Conservation (phyloP, 164 flowering plant species). For the Stephania cephalantha region DNA sequence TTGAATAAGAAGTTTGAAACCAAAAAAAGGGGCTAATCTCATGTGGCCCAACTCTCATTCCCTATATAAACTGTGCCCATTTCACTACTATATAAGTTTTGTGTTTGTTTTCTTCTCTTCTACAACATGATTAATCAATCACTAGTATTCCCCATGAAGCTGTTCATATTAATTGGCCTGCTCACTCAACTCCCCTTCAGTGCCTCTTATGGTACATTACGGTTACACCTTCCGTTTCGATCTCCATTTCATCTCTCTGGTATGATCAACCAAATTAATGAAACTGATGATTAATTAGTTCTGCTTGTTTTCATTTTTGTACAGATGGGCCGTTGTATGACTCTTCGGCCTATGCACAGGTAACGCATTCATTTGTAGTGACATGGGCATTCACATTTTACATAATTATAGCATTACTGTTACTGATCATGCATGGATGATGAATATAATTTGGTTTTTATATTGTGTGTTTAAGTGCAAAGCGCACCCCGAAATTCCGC, state of each 20-base stretch:
- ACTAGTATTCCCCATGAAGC: neutral
- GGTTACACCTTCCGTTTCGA: conserved; percentile 6
- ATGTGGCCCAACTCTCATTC: neutral
- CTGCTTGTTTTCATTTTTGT: conserved; percentile 1
- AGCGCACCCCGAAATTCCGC: conserved; percentile 51
- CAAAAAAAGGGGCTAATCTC: neutral
- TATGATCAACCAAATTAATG: neutral
- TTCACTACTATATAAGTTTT: no score
- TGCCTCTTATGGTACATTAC: conserved; percentile 17
- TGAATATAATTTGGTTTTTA: neutral
- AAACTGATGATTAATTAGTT: neutral
- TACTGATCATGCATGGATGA: neutral
- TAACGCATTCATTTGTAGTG: conserved; percentile 14
- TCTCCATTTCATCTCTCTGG: neutral
- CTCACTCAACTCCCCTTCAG: conserved; percentile 3
- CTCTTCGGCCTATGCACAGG: conserved; percentile 72
- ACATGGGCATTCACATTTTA: no score
- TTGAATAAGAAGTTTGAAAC: neutral
- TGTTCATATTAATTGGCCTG: conserved; percentile 11
- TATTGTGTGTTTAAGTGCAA: conserved; percentile 45
- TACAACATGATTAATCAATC: conserved; percentile 10
- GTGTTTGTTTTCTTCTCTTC: neutral
- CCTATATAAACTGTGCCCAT: neutral
- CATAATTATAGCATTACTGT: neutral
- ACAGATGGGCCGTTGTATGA: conserved; percentile 78